phyloP scores from a whole-genome alignment of 2,329 filamentous ascomycete genomes.

The Ceratocystis colombiana region DNA sequence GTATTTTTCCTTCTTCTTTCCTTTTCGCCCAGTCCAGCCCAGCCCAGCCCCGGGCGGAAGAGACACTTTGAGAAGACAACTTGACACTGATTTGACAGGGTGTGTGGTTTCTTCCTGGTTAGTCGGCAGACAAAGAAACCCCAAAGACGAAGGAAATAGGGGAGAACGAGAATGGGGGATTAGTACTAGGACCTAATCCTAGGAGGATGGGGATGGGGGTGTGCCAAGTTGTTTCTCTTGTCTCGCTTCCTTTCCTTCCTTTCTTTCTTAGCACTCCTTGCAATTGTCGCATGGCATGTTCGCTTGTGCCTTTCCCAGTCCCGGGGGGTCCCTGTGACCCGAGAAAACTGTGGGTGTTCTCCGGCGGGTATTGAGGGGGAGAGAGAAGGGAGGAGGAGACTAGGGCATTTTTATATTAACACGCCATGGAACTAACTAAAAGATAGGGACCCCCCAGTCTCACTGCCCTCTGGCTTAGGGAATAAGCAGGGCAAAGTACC shows the following conservation, averaged over 20 bases:
- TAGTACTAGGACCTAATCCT: background rate
- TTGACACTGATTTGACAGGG: slow-evolving; percentile 15
- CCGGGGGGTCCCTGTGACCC: slow-evolving; percentile 6
- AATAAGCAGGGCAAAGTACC: slow-evolving; percentile 10
- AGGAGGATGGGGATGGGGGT: background rate
- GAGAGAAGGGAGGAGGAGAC: background rate
- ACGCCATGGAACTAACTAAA: background rate
- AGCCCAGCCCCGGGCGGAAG: slow-evolving; percentile 5
- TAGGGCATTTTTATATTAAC: background rate
- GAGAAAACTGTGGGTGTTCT: slow-evolving; percentile 12
- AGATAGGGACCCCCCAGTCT: background rate
- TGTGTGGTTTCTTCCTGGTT: slow-evolving; percentile 1
- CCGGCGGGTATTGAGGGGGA: slow-evolving; percentile 6
- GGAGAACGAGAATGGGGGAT: background rate
- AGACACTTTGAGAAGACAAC: slow-evolving; percentile 1
- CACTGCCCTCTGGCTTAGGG: background rate
- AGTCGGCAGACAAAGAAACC: background rate
- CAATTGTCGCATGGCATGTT: slow-evolving; percentile 16
- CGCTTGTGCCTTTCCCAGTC: slow-evolving; percentile 13
- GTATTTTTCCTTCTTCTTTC: too few species aligned
- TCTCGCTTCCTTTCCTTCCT: slow-evolving; percentile 11
- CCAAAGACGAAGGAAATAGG: slow-evolving; percentile 1
- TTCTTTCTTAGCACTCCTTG: slow-evolving; percentile 4
- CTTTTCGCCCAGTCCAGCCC: slow-evolving; percentile 4
- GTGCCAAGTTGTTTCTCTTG: slow-evolving; percentile 13